Evolutionary conservation across 257 asterid genomes (phyloP), one percentile per base, ranked within the genome.

Genomic region (Vinca minor): DNA sequence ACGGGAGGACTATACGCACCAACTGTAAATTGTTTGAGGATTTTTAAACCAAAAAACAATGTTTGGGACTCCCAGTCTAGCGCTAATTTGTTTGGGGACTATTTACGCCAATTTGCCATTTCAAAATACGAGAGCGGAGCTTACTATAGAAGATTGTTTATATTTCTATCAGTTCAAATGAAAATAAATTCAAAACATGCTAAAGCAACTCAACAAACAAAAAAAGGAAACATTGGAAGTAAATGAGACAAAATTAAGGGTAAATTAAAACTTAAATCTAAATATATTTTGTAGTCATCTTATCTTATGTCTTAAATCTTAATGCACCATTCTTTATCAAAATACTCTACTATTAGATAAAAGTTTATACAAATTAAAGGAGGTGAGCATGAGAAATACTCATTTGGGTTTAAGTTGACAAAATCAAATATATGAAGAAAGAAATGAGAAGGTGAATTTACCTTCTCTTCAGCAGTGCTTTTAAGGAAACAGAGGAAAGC

Each of bases 401-500:
- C 29, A 4, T 31, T n/a, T n/a, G n/a, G 42, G 18, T 31, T 31
- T 56, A 56, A 12, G 62, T 7, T 31, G 41, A 55, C 12, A 55
- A 55, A 29, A 23, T 7, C 57, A 10, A 25, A 49, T 2, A 21
- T 1, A 11, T 8, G 25, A 31, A 55, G 25, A 55, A 31, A 55
- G 61, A 29, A 15, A 31, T 29, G 32, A 6, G 41, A 31, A 14
- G 17, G 5, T 17, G 17, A 26, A 28, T 28, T 29, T 67, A 76
- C 84, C 81, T 89, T 89, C 65, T 87, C 96, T 47, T 81, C 88
- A 66, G 95, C 82, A 1, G 87, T 81, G 87, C 97, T 92, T 82
- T 87, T 92, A 77, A 92, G 89, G 58, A 89, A 92, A 62, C 97
- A 92, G 32, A 87, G 79, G 60, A 92, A 92, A 48, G 98, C 97